phyloP scores from a whole-genome alignment of 2,329 filamentous ascomycete species.

The Acarospora socialis region DNA sequence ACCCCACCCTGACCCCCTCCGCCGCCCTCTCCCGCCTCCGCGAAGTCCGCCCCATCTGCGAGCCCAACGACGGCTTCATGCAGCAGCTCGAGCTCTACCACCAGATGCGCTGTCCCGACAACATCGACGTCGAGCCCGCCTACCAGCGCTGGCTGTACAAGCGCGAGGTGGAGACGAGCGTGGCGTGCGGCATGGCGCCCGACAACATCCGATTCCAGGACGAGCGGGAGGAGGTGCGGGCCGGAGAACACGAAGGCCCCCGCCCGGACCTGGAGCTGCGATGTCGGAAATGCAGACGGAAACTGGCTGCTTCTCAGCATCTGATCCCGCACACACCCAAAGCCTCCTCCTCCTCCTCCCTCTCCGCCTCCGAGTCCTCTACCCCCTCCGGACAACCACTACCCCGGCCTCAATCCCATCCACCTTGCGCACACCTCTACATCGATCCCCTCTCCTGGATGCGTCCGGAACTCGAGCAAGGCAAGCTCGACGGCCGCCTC shows the following conservation, averaged over 20 bases:
- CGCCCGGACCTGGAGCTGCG: conserved; percentile 45
- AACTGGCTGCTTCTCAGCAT: conserved; percentile 51
- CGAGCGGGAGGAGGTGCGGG: conserved; percentile 41
- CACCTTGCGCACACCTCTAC: conserved; percentile 69
- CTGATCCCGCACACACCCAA: conserved; percentile 47
- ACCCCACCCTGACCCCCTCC: conserved; percentile 32
- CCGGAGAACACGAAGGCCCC: conserved; percentile 16
- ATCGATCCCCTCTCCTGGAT: conserved; percentile 93
- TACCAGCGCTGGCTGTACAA: conserved; percentile 71
- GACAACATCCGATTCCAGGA: conserved; percentile 61
- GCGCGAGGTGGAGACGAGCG: conserved; percentile 49
- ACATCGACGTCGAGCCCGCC: conserved; percentile 51
- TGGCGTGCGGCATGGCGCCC: conserved; percentile 66
- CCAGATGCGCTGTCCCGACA: conserved; percentile 65
- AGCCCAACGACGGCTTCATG: conserved; percentile 89
- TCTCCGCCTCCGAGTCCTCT: conserved; percentile 9
- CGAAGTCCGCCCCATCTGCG: conserved; percentile 58
- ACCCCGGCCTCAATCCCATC: conserved; percentile 11
- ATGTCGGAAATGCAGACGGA: conserved; percentile 78
- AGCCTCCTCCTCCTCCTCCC: conserved; percentile 13
- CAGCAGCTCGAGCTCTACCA: conserved; percentile 75
- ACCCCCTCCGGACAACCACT: conserved; percentile 14
- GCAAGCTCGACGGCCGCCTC: conserved; percentile 68
- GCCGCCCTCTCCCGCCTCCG: conserved; percentile 60
- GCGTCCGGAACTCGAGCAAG: conserved; percentile 69